Evolutionary conservation across 768 basidiomycete genomes (phyloP).

Genomic region (Suillus weaverae): DNA sequence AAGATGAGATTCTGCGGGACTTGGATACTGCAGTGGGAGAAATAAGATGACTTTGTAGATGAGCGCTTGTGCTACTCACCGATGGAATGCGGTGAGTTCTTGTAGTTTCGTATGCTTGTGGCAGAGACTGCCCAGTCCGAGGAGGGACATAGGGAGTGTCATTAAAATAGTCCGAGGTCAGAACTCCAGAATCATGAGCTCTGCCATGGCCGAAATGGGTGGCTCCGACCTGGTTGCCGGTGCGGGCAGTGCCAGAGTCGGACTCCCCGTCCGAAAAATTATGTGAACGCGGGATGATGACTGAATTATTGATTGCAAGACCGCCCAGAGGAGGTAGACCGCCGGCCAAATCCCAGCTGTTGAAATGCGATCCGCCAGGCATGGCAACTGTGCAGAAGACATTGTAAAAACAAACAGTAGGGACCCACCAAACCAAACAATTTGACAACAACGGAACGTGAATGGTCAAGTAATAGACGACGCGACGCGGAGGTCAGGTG

Average conservation of each 20-base stretch:
- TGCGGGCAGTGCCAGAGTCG: constrained; percentile 17
- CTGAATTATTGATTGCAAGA: constrained; percentile 14
- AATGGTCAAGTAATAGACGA: constrained; percentile 5
- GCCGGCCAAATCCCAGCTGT: constrained; percentile 15
- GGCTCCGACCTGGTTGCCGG: constrained; percentile 16
- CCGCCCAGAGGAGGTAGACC: constrained; percentile 10
- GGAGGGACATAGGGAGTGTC: constrained; percentile 33
- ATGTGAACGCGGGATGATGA: constrained; percentile 16
- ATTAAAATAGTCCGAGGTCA: constrained; percentile 23
- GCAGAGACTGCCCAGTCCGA: constrained; percentile 21
- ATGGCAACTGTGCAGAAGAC: constrained; percentile 26
- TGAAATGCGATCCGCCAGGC: constrained; percentile 22
- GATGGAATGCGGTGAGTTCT: constrained; percentile 16
- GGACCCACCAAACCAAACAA: constrained; percentile 38
- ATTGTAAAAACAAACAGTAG: constrained; percentile 24
- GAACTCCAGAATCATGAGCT: constrained; percentile 12
- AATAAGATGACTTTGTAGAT: not conserved
- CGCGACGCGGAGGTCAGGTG: constrained; percentile 18
- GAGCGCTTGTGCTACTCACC: constrained; percentile 12
- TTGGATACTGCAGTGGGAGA: constrained; percentile 19
- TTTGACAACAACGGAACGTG: constrained; percentile 21
- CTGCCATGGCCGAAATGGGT: constrained; percentile 18
- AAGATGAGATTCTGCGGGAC: constrained; percentile 26
- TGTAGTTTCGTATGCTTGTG: constrained; percentile 3
- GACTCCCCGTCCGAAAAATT: constrained; percentile 21